Evolutionary conservation across 202 grass and related monocot species (phyloP), one percentile per base, ranked within the genome.

Genomic region (Setaria italica): DNA sequence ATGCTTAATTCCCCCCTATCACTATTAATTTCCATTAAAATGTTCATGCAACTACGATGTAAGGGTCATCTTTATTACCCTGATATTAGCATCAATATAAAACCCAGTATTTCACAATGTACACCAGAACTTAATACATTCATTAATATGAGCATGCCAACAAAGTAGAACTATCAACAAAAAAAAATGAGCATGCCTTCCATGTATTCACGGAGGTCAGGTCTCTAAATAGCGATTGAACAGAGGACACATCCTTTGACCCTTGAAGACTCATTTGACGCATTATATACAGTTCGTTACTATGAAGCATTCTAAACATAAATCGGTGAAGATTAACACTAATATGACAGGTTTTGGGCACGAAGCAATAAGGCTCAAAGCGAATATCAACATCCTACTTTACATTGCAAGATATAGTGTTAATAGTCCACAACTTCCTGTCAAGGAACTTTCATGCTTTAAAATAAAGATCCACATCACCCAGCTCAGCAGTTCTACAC

Each of bases 391-490:
- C 66, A 37, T 60, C 19, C 14, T 58, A 15, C 13, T 14, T 21
- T n/a, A 7, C 55, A 89, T 70, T 0, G 20, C 37, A 67, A 89
- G 19, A 65, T 56, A 71, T 21, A 46, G 15, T 21, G 34, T 29
- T 5, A 42, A 67, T 0, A 80, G 2, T 15, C 74, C 2, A 74
- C 30, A 30, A 30, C 25, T 58, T 76, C 13, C 33, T 33, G 15
- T 43, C n/a, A 54, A 78, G 58, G 49, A 86, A 78, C 6, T 43
- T 79, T 62, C 65, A 71, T 59, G 42, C 67, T 62, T 71, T 71
- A 33, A 14, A 79, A 25, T 50, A 49, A 35, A 50, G 13, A 70
- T 9, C 79, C 20, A 13, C 45, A 68, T 19, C 16, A 59, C 11
- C 32, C 50, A 63, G 5, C 16, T 78, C 33, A 5, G 1, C 65